Evolutionary conservation across 345 rosid species (phyloP), one percentile per base, ranked within the genome.

Genomic region (Gossypioides kirkii): DNA sequence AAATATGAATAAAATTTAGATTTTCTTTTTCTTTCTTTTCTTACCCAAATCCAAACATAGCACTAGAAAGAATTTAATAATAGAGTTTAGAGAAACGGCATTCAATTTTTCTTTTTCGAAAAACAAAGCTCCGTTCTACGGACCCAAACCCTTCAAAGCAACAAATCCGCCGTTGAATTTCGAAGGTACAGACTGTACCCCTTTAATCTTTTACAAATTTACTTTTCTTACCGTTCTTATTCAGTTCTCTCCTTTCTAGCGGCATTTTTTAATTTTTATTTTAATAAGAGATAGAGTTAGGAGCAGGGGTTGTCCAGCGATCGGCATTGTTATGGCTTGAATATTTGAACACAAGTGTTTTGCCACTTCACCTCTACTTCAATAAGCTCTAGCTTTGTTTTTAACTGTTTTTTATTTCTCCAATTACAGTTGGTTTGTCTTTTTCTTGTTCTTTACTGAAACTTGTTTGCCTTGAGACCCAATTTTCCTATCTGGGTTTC

Each of bases 61-160:
- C 38, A 32, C 38, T 32, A 5, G 5, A 32, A 32, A 32, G 7
- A 32, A 32, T 6, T 32, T 32, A 32, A 32, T 32, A 32, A 6
- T 32, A 32, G 38, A 14, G 8, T 5, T 13, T 1, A 8, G 25
- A 18, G 50, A 41, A 41, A 42, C 8, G 50, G 28, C 69, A 4
- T n/a, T 43, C 20, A 17, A 0, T 16, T 65, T 4, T 18, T 18
- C 10, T 11, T 11, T 5, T 20, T 62, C 12, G 2, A 0, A 9
- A 16, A 17, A 28, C 16, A 14, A 28, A 41, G 26, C 14, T n/a
- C 26, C 47, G 2, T 8, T 62, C 26, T 12, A 9, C 23, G 32
- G 45, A 49, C 26, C 59, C 14, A 69, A 69, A 69, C 23, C 45
- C 59, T 50, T 26, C 59, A 28, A 25, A 49, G 58, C 71, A 47